Base-by-base conservation (phyloP, 306 rosid species). In the Fagus sylvatica region DNA sequence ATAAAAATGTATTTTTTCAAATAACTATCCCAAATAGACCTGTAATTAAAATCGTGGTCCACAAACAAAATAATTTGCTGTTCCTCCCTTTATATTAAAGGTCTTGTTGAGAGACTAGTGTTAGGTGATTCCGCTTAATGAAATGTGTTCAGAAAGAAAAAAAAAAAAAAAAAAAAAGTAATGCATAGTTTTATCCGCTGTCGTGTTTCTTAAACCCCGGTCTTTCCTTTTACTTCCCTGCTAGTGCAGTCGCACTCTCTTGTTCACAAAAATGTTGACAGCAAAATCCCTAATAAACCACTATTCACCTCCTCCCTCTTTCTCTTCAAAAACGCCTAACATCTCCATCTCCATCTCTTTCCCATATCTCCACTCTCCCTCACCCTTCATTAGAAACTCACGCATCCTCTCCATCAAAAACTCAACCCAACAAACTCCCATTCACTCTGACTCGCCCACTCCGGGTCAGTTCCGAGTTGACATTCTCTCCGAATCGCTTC, bases 401-500 rank as follows among this genome's bases (percentile, higher is more conserved):
- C 28, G 28, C 28, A 22, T 22, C 28, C 73, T 78, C 41, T 36
- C 90, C 0, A 79, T 79, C 54, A 79, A 77, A 3, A 76, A 64
- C 83, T 70, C 85, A 10, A 73, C 70, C 53, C 80, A 79, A 30
- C 55, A 69, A 5, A 12, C 65, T 1, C 16, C 28, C 60, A 0
- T 49, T 1, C 9, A 32, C 28, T 22, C 28, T 60, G 84, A 69
- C 2, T 68, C 88, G 3, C 40, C 59, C 43, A 53, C 88, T 13
- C 81, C 88, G 61, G 95, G 91, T 49, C 92, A 94, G 81, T 86
- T 87, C 87, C 93, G 98, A 30, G 97, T 94, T 16, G 98, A 94
- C 81, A 86, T 94, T 78, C 97, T 92, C 74, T 84, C 97, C 0
- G 98, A 94, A 78, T 90, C 98, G 2, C 93, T 94, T 11, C 98